Evolutionary conservation across 208 protist genomes (phyloP), one percentile per base, ranked within the genome.

Genomic region (Vickermania ingenoplastis): DNA sequence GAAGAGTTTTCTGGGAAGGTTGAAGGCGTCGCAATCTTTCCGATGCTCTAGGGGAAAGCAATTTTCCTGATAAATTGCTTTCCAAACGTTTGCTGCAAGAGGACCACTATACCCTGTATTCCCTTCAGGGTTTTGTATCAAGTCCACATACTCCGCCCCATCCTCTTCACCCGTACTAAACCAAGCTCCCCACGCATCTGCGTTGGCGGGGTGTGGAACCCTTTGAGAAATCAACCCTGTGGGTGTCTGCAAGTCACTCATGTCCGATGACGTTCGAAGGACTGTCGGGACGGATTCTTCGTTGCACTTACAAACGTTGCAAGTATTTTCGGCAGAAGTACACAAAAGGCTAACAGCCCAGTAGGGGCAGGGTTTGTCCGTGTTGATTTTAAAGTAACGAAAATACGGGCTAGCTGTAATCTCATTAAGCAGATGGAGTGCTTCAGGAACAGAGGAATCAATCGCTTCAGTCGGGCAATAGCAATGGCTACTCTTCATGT

Each of bases 381-480:
- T 79, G 68, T 90, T 91, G 2, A 91, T 78, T 61, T 92, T 94
- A 71, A 83, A 96, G 63, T 88, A 96, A 41, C 86, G 83, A 69
- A 94, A 96, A 76, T 83, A 95, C 0, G 83, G 71, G 7, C 75
- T 65, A 2, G 52, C 65, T 0, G 84, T 90, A 41, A 95, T 84
- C 17, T 63, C 61, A 69, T 95, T 92, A 7, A 95, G 65, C 1
- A 88, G 41, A 2, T 61, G 28, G 0, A 88, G 64, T 48, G 91
- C 53, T 14, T 31, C 61, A 11, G 59, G 61, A 11, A 81, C 82
- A 22, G 66, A 71, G 1, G 57, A 41, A 26, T 80, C 77, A 4
- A 95, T 67, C 14, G 83, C 73, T 2, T 31, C 31, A 0, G 75
- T 45, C n/a, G 75, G 77, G 25, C 71, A 84, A 56, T 75, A 79